Base-by-base conservation (phyloP, 2,329 filamentous ascomycete genomes). In the Metarhizium robertsii region DNA sequence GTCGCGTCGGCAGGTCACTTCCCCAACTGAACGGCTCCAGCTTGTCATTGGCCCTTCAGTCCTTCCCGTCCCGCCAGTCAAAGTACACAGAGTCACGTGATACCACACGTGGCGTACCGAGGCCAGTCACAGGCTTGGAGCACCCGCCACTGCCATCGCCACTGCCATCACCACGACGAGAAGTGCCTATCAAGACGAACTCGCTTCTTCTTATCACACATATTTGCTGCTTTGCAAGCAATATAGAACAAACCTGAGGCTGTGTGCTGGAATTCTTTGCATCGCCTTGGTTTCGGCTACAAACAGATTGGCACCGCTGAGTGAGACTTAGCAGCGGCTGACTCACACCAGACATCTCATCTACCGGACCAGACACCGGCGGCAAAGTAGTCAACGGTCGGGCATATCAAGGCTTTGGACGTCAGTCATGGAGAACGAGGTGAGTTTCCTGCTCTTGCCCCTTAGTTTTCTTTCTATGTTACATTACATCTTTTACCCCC, bases 391-490 rank as follows among this genome's bases (percentile, higher is more conserved):
- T 6, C 16, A 48, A 45, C 42, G 42, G 42, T 11, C 45, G 13
- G 25, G 18, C 25, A 48, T 29, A 48, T 10, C 20, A 11, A 48
- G 18, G 20, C 13, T 48, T 16, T 8, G 45, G 32, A 42, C 40
- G 47, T 55, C 58, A 55, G 59, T 52, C 57, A 63, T 63, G 61
- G 61, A 62, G 48, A 58, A 58, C 55, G 56, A 58, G 53, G 61
- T 59, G 43, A 58, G 61, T 63, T 6, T 32, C 16, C 25, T 51
- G 8, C 36, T 48, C 6, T 30, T 45, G 2, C 40, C 11, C 32
- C n/a, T 13, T 46, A 16, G 6, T 42, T 48, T 38, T 3, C 4
- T 18, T 14, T 43, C 29, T 53, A 6, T 13, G 34, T 34, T 30
- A 34, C 47, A 46, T 46, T 25, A 4, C 43, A 43, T 14, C 25